phyloP scores from a whole-genome alignment of 2,329 filamentous ascomycete genomes.

The Aspergillus pseudoglaucus region DNA sequence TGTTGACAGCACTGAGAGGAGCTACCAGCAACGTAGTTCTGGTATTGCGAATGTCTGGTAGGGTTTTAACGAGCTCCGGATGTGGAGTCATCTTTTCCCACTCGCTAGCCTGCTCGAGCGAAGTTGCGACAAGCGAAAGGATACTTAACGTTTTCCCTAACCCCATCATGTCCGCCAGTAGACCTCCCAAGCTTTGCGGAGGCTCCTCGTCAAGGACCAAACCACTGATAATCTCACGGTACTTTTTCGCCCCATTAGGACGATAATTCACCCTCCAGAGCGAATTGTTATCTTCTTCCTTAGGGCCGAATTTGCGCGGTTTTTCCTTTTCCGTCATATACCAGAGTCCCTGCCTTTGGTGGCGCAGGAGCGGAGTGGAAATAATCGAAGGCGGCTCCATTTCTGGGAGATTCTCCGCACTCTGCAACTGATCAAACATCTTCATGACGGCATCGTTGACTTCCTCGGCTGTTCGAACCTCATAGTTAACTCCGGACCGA shows the following conservation, averaged over 20 bases:
- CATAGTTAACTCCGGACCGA: constrained; percentile 26
- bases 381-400: constrained; percentile 60
- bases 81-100: constrained; percentile 56
- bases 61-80: constrained; percentile 21
- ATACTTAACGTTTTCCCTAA: constrained; percentile 84
- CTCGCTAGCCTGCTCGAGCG: constrained; percentile 53
- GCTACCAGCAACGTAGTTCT: constrained; percentile 80
- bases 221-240: constrained; percentile 80
- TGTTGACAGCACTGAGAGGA: constrained; percentile 82
- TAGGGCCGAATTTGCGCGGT: constrained; percentile 51
- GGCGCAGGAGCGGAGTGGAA: constrained; percentile 64
- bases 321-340: constrained; percentile 80
- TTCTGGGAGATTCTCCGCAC: constrained; percentile 67
- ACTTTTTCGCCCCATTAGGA: constrained; percentile 55
- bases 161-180: constrained; percentile 82
- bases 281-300: constrained; percentile 59
- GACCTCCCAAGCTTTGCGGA: constrained; percentile 62
- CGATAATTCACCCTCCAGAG: constrained; percentile 65
- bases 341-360: constrained; percentile 83
- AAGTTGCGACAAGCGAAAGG: constrained; percentile 66
- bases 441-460: constrained; percentile 75
- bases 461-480: constrained; percentile 70
- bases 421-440: constrained; percentile 79
- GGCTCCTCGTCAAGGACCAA: constrained; percentile 55
- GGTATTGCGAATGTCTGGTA: constrained; percentile 52